phyloP scores from a whole-genome alignment of 306 rosid species.

The Castanea sativa region DNA sequence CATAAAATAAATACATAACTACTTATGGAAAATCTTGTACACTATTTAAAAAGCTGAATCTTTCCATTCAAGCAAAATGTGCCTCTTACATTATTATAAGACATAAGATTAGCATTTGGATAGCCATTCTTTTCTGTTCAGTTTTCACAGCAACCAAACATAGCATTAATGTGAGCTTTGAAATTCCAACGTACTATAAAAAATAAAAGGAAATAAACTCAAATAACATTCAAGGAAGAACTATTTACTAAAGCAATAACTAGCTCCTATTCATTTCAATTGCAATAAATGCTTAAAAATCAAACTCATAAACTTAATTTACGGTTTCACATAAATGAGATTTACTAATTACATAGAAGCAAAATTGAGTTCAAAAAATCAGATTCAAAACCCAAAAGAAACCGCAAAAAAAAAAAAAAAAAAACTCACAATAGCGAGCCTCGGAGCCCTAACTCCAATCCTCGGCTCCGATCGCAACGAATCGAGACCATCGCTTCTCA shows the following conservation, averaged over 20 bases:
- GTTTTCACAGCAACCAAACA: background rate
- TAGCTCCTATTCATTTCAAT: slow-evolving; percentile 4
- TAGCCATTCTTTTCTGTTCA: background rate
- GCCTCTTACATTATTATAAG: background rate
- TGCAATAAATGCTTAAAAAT: background rate
- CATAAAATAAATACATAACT: background rate
- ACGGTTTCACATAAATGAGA: background rate
- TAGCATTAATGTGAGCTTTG: background rate
- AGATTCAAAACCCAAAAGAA: background rate
- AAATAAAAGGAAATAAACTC: background rate
- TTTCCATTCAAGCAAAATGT: background rate
- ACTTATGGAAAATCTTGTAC: background rate
- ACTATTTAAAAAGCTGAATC: background rate
- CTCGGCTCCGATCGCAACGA: slow-evolving; percentile 53
- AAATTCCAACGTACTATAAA: background rate
- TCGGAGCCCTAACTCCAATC: slow-evolving; percentile 67
- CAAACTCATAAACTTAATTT: background rate
- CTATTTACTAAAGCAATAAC: background rate
- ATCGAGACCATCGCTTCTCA: slow-evolving; percentile 57
- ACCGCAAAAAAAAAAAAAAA: background rate
- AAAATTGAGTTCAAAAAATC: background rate
- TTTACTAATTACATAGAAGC: background rate
- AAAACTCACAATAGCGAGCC: slow-evolving; percentile 84
- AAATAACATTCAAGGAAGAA: background rate
- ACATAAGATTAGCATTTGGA: background rate